Evolutionary conservation across 768 basidiomycete species (phyloP).

Genomic region (Lyophyllum decastes): DNA sequence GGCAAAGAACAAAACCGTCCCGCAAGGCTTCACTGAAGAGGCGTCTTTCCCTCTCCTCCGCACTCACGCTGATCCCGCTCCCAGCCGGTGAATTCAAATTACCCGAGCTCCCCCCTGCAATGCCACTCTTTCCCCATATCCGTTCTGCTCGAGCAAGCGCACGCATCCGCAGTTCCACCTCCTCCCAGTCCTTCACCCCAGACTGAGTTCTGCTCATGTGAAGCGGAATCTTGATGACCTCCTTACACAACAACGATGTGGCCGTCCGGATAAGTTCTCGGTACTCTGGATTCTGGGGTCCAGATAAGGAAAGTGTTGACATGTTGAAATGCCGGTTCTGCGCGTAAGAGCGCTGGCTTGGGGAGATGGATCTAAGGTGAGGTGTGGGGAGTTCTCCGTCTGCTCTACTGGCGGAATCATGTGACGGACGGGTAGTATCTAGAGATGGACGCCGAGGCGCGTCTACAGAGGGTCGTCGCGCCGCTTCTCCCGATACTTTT

Average conservation of each 20-base stretch:
- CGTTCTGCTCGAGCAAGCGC: constrained; percentile 68
- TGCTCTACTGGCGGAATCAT: constrained; percentile 21
- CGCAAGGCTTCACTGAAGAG: constrained; percentile 74
- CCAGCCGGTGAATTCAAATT: constrained; percentile 33
- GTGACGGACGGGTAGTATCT: constrained; percentile 31
- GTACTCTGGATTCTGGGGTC: constrained; percentile 54
- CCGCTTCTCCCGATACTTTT: constrained; percentile 30
- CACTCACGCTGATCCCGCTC: constrained; percentile 45
- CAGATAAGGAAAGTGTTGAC: constrained; percentile 56
- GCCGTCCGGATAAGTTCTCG: constrained; percentile 72
- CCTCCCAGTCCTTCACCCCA: constrained; percentile 65
- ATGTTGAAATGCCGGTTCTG: constrained; percentile 60
- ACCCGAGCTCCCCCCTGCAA: constrained; percentile 38
- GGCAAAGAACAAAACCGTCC: constrained; percentile 88
- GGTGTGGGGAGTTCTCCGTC: constrained; percentile 46
- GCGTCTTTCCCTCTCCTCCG: constrained; percentile 76
- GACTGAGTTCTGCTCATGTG: constrained; percentile 52
- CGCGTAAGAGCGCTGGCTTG: constrained; percentile 48
- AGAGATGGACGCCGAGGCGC: constrained; percentile 36
- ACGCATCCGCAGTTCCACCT: constrained; percentile 68
- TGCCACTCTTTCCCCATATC: constrained; percentile 68
- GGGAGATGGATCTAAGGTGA: constrained; percentile 46
- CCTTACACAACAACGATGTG: constrained; percentile 63
- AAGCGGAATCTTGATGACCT: constrained; percentile 61
- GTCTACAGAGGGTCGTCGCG: constrained; percentile 20